phyloP scores from a whole-genome alignment of 2,329 filamentous ascomycete genomes.

The Aspergillus fischeri region DNA sequence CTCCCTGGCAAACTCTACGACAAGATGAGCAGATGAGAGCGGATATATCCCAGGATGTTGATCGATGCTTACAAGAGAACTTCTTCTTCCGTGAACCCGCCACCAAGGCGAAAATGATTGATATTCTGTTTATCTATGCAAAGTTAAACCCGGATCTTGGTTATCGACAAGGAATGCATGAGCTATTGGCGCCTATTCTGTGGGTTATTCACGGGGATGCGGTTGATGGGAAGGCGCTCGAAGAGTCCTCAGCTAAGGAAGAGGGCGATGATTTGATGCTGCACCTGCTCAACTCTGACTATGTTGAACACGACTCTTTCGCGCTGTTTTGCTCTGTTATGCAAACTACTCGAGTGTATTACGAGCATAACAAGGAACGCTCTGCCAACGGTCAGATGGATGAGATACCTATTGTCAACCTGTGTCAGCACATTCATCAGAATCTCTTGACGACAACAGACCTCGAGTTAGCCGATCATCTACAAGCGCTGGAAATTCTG shows the following conservation, averaged over 20 bases:
- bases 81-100: conserved; percentile 77
- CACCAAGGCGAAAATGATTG: conserved; percentile 76
- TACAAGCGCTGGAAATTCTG: conserved; percentile 80
- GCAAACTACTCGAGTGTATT: conserved; percentile 81
- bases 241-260: conserved; percentile 27
- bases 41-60: conserved; percentile 93
- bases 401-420: conserved; percentile 71
- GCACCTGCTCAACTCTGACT: conserved; percentile 65
- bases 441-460: conserved; percentile 73
- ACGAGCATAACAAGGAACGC: conserved; percentile 61
- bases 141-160: conserved; percentile 83
- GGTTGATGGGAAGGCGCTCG: conserved; percentile 49
- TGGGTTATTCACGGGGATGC: conserved; percentile 82
- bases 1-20: conserved; percentile 83
- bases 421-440: conserved; percentile 84
- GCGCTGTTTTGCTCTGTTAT: conserved; percentile 81
- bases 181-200: conserved; percentile 83
- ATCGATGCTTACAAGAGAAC: conserved; percentile 84
- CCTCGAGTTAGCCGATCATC: conserved; percentile 74
- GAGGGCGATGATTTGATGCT: conserved; percentile 53
- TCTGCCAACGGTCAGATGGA: conserved; percentile 42
- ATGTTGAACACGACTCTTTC: conserved; percentile 87
- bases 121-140: conserved; percentile 91
- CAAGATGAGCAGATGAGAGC: conserved; percentile 77
- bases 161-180: conserved; percentile 99